A percentile compares a stretch with the other conserved stretches of the same genome.
These are phyloP conservation scores for Xerocomus brunneocitrinus DNA, from an alignment of 768 basidiomycete species.

Conservation along the genomic window DNA sequence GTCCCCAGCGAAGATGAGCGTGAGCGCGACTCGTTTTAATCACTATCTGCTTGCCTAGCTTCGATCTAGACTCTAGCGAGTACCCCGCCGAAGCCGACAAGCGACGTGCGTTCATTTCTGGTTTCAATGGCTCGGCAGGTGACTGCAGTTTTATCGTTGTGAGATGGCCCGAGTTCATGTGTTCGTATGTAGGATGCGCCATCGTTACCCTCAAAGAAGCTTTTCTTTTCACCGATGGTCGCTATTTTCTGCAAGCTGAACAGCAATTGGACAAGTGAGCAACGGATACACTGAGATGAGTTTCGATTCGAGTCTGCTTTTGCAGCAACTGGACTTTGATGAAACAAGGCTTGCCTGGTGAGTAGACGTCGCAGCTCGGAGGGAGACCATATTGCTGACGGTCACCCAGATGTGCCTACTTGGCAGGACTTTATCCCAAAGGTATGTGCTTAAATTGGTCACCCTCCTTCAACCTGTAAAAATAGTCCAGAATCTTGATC, in stretches of 20 bases:
- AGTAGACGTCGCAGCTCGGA: conserved; percentile 1
- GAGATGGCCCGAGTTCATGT: conserved; percentile 3
- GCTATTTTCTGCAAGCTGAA: conserved; percentile 91
- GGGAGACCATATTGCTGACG: conserved; percentile 11
- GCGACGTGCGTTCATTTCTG: conserved; percentile 83
- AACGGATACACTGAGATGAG: neutral
- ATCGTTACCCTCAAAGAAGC: conserved; percentile 69
- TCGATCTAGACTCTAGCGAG: conserved; percentile 74
- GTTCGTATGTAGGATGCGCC: conserved; percentile 56
- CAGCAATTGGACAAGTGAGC: conserved; percentile 80
- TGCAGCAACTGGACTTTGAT: conserved; percentile 86
- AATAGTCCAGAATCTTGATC: conserved; percentile 49
- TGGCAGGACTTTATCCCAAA: conserved; percentile 87
- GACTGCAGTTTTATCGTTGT: conserved; percentile 11
- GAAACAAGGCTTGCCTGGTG: conserved; percentile 85
- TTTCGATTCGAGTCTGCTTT: conserved; percentile 1
- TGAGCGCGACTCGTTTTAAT: conserved; percentile 34
- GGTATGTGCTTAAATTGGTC: conserved; percentile 32
- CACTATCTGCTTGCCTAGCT: neutral
- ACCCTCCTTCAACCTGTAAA: neutral
- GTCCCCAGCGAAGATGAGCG: conserved; percentile 94
- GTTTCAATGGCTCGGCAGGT: conserved; percentile 94
- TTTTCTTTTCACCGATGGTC: conserved; percentile 88
- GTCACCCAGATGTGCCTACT: conserved; percentile 66
- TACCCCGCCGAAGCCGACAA: conserved; percentile 83